Base-by-base conservation (phyloP, 768 basidiomycete genomes). In the Neoboletus magnificus region DNA sequence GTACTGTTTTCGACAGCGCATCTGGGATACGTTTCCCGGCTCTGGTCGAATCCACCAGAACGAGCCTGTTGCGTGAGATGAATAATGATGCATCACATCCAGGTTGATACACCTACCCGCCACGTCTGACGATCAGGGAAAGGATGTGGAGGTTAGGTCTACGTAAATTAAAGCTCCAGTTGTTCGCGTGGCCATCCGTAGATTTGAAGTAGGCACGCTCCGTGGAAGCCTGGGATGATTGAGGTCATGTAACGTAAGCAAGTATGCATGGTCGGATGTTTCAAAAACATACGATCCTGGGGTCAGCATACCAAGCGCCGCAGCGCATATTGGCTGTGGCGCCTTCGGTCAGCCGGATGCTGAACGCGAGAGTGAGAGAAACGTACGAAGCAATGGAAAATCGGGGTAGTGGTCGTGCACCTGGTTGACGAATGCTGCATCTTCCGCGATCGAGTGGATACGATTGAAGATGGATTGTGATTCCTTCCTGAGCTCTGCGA, bases 1-100 rank as follows among this genome's bases (percentile, higher is more conserved):
- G 95, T 1, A 98, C 79, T 0, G 94, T 96, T 58, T 96, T 98
- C 2, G 90, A 90, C 2, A 98, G 77, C 0, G 95, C 93, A 60
- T 98, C 96, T 1, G 96, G 96, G 46, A 96, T 86, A 15, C 93
- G 84, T 74, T 98, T 98, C 10, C 96, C 96, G 23, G 91, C 79
- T 23, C 96, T 77, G 0, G 96, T 97, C 0, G 95, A 97, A 66
- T 98, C 96, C 10, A 97, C 92, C 1, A 98, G 73, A 37, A 97
- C 74, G 33, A 95, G 70, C 0, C 93, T 95, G 52, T 39, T 6
- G 32, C 0, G 27, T 16, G 25, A 52, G 47, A 46, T 54, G 20
- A 47, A 22, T 4, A 36, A 8, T 27, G 47, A 51, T 10, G 13
- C 29, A 20, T 25, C 35, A 10, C 2, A 8, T 50, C 3, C 13